Base-by-base conservation (phyloP, 2,329 filamentous ascomycete species). In the Elsinoe fawcettii region DNA sequence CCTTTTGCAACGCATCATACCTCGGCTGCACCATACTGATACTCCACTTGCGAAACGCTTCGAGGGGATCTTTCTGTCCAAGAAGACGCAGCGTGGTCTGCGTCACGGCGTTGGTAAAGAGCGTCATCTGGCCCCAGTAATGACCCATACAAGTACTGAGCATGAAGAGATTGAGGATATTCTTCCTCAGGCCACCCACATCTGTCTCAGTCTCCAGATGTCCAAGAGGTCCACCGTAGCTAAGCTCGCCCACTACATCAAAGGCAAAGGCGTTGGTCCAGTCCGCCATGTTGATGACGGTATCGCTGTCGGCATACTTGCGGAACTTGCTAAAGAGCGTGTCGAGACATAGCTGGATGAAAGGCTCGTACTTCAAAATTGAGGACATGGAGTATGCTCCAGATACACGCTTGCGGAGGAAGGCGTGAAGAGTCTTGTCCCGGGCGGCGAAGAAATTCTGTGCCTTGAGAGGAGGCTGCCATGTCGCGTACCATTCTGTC, bases 341-440 rank as follows among this genome's bases (percentile, higher is more conserved):
- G 41, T 72, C 64, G 12, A 71, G 56, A 58, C 71, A 71, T 5
- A 32, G 18, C 16, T 63, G 62, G 5, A 75, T 61, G 2, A 71
- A 47, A 1, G 63, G 57, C 55, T 73, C 73, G 58, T 75, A 74
- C 11, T 70, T 68, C 4, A 64, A 63, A 14, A 78, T 54, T 1
- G 71, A 70, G 47, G 68, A 69, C 43, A 76, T 74, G 0, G 74
- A 74, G 59, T 77, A 77, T 0, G 70, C 73, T 56, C 71, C 51
- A 11, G 53, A 54, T 18, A 59, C 43, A 23, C 53, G 55, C 20
- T 53, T 55, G 1, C 58, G 43, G 2, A 56, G 16, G 9, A 18
- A 47, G 6, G 53, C 53, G 25, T 57, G 54, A 2, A 57, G 11
- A n/a, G 34, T 41, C 8, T 47, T 25, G 27, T 59, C 54, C 23